These are phyloP conservation scores for Colletotrichum sp. DNA, from an alignment of 2,329 filamentous ascomycete genomes.

Conservation along the genomic window DNA sequence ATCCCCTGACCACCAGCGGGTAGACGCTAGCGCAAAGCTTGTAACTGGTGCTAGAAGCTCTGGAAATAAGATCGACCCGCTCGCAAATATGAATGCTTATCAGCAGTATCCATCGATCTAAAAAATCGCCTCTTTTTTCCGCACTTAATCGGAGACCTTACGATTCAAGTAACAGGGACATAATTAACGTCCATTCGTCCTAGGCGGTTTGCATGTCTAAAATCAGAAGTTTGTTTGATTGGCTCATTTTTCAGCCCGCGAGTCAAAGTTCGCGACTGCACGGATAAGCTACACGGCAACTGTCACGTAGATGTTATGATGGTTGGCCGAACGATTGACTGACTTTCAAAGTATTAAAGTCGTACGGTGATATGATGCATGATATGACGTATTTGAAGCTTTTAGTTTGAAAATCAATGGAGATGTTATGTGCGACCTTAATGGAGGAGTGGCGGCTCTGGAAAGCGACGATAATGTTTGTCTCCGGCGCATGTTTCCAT, in stretches of 20 bases:
- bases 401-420: too few relatives aligned
- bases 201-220: not conserved
- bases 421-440: too few relatives aligned
- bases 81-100: not conserved
- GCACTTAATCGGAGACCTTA: not conserved
- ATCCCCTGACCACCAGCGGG: not conserved
- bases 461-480: not conserved
- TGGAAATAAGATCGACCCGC: not conserved
- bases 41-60: not conserved
- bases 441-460: not conserved
- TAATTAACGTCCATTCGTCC: not conserved
- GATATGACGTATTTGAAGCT: accelerated
- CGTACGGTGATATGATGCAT: not conserved
- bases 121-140: not conserved
- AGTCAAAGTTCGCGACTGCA: not conserved
- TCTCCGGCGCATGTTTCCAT: not conserved
- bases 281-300: not conserved
- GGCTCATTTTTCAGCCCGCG: not conserved
- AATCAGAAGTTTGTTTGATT: not conserved
- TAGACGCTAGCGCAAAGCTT: not conserved
- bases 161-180: not conserved
- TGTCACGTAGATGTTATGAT: not conserved
- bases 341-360: accelerated
- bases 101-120: not conserved
- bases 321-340: accelerated